phyloP scores from a whole-genome alignment of 2,329 filamentous ascomycete genomes.

The Aspergillus brunneoviolaceus region DNA sequence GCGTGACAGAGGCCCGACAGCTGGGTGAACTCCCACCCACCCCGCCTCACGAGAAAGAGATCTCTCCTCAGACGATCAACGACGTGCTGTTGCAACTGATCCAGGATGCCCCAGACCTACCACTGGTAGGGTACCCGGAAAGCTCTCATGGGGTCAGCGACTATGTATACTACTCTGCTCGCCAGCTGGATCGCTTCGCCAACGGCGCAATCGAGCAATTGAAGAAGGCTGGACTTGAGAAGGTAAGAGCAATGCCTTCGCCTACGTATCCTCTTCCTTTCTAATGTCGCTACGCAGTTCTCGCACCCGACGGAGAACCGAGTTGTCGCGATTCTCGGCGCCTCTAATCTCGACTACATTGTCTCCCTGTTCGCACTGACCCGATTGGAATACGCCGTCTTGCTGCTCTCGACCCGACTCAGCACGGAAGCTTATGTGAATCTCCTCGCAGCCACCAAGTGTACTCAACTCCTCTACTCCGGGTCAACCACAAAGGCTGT shows the following conservation, averaged over 20 bases:
- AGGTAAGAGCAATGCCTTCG: not conserved
- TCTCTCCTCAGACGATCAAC: slow-evolving; percentile 6
- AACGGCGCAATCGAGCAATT: slow-evolving; percentile 7
- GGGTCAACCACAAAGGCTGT: slow-evolving; percentile 17
- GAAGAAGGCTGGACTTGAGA: slow-evolving; percentile 3
- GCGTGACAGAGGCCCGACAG: not conserved
- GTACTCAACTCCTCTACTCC: slow-evolving; percentile 14
- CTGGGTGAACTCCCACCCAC: slow-evolving; percentile 6
- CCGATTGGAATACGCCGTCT: slow-evolving; percentile 55
- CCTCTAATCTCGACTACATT: slow-evolving; percentile 57
- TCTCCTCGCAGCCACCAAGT: slow-evolving; percentile 45
- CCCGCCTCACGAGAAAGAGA: slow-evolving; percentile 10
- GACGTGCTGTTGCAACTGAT: slow-evolving; percentile 12
- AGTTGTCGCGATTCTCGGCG: slow-evolving; percentile 55
- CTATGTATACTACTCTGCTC: slow-evolving; percentile 13
- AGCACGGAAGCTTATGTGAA: slow-evolving; percentile 51
- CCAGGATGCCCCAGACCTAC: slow-evolving; percentile 4
- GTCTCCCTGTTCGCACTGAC: slow-evolving; percentile 56
- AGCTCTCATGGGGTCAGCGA: slow-evolving; percentile 12
- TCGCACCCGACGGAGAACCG: slow-evolving; percentile 4
- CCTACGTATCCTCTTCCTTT: not conserved
- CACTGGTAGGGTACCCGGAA: slow-evolving; percentile 13
- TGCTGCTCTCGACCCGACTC: slow-evolving; percentile 57
- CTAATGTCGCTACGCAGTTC: not conserved
- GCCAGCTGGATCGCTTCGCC: slow-evolving; percentile 12